Conservation (phyloP, 441 rosid genomes). For the Cnidoscolus chayamansa region DNA sequence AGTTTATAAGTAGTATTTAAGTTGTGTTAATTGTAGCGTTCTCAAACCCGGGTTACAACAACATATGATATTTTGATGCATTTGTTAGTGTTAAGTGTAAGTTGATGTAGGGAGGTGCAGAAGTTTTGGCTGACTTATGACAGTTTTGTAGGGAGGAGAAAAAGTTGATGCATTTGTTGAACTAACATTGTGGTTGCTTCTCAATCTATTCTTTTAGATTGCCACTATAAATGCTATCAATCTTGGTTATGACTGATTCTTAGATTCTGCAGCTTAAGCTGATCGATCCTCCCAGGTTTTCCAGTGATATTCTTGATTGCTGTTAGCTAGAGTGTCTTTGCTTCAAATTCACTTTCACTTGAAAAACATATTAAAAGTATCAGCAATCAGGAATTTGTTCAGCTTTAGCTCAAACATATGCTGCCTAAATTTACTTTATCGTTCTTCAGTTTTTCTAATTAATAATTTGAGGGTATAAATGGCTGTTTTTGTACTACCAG, state of each 20-base stretch:
- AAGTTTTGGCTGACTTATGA: conserved; percentile 14
- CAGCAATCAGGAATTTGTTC: too few relatives aligned
- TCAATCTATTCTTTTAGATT: neutral
- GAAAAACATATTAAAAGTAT: too few relatives aligned
- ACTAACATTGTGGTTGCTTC: conserved; percentile 13
- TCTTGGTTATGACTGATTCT: neutral
- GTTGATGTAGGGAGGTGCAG: neutral
- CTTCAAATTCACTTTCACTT: too few relatives aligned
- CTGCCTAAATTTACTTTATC: too few relatives aligned
- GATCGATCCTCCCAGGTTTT: too few relatives aligned
- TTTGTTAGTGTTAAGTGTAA: neutral
- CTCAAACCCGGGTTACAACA: neutral
- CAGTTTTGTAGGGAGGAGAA: conserved; percentile 27
- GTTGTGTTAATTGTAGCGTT: conserved; percentile 9
- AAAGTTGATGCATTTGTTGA: conserved; percentile 10
- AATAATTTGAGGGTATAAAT: too few relatives aligned
- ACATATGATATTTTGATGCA: neutral
- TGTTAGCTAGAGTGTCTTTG: too few relatives aligned
- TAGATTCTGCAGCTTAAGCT: too few relatives aligned
- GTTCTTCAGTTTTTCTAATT: too few relatives aligned
- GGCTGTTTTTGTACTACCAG: too few relatives aligned
- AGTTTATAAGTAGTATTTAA: conserved; percentile 19
- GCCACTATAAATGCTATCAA: neutral
- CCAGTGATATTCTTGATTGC: too few relatives aligned
- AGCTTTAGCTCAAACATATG: too few relatives aligned